A percentile compares a stretch with the other conserved stretches of the same genome.
These are phyloP conservation scores for Eucalyptus shirleyi DNA, from an alignment of 345 rosid genomes.

Conservation along the genomic window DNA sequence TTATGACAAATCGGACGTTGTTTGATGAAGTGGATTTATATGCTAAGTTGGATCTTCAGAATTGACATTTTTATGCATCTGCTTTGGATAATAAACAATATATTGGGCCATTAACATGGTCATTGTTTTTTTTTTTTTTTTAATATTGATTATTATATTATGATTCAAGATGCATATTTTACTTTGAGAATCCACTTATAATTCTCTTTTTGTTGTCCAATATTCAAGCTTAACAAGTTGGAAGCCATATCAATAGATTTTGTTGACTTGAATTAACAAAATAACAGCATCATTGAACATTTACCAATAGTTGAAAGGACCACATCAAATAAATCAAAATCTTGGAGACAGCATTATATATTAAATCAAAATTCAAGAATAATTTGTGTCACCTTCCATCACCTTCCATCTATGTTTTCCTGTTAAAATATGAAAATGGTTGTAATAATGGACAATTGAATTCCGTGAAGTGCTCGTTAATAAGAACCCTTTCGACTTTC, in stretches of 20 bases:
- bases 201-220: too few relatives aligned
- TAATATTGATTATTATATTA: too few relatives aligned
- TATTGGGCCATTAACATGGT: too few relatives aligned
- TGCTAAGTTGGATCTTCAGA: background rate
- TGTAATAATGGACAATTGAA: background rate
- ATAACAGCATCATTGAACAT: too few relatives aligned
- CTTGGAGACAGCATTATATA: rapidly evolving
- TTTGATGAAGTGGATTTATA: background rate
- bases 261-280: too few relatives aligned
- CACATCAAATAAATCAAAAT: too few relatives aligned
- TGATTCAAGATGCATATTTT: too few relatives aligned
- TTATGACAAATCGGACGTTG: rapidly evolving
- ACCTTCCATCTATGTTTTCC: background rate
- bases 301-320: too few relatives aligned
- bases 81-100: too few relatives aligned
- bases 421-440: background rate
- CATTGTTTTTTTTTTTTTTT: too few relatives aligned
- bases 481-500: background rate
- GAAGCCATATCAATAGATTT: background rate
- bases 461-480: background rate
- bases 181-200: too few relatives aligned
- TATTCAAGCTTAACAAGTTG: background rate
- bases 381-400: background rate
- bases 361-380: rapidly evolving
- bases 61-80: too few relatives aligned